Conservation (phyloP, 2,329 filamentous ascomycete species). For the Aspergillus fructus region DNA sequence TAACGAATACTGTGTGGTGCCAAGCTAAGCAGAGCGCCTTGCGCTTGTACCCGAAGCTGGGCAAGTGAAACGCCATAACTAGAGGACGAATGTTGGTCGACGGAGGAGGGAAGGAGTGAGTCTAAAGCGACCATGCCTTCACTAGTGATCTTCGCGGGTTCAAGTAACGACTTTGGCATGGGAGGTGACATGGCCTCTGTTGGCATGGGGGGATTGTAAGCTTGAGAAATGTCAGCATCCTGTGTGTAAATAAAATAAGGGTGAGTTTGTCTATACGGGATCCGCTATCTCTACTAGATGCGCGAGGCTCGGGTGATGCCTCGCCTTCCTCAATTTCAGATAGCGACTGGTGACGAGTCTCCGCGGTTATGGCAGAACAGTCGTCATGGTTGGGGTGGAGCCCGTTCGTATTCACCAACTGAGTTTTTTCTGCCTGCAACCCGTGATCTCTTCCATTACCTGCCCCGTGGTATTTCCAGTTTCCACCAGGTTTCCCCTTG, state of each 20-base stretch:
- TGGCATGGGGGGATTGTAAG: slow-evolving; percentile 35
- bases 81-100: neutral
- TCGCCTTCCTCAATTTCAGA: slow-evolving; percentile 28
- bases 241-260: no score
- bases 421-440: neutral
- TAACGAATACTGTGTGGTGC: slow-evolving; percentile 67
- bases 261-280: slow-evolving; percentile 28
- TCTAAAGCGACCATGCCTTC: slow-evolving; percentile 6
- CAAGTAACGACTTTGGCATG: slow-evolving; percentile 10
- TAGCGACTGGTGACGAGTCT: neutral
- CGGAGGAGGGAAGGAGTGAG: slow-evolving; percentile 1
- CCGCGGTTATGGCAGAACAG: neutral
- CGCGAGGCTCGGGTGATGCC: slow-evolving; percentile 20
- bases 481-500: neutral
- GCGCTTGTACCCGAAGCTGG: slow-evolving; percentile 52
- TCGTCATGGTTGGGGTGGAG: neutral
- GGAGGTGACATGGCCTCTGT: slow-evolving; percentile 22
- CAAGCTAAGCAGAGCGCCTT: slow-evolving; percentile 66
- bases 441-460: neutral
- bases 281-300: slow-evolving; percentile 29
- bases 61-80: slow-evolving; percentile 26
- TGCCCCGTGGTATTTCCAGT: neutral
- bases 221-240: slow-evolving; percentile 26
- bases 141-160: neutral
- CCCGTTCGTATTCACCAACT: neutral